These are phyloP conservation scores for Cystofilobasidium macerans DNA, from an alignment of 768 basidiomycete species.

Conservation along the genomic window DNA sequence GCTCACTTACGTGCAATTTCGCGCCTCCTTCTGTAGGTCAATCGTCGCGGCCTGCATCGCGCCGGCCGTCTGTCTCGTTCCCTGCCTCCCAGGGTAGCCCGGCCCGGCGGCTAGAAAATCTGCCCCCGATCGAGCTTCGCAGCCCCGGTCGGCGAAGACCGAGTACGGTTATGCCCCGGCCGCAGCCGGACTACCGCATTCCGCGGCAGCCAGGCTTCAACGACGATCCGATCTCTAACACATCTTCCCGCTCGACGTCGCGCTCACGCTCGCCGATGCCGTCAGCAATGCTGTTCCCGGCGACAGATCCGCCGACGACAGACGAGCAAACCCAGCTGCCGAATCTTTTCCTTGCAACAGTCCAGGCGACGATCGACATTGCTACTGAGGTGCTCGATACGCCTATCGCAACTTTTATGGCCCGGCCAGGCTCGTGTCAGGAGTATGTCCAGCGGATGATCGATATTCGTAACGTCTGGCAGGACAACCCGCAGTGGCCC, in stretches of 20 bases:
- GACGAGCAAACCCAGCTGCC: constrained; percentile 17
- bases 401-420: constrained; percentile 71
- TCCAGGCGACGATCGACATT: constrained; percentile 84
- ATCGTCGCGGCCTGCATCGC: constrained; percentile 21
- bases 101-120: constrained; percentile 25
- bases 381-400: constrained; percentile 90
- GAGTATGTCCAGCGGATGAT: constrained; percentile 82
- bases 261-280: constrained; percentile 87
- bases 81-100: constrained; percentile 14
- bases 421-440: constrained; percentile 72
- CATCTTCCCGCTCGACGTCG: constrained; percentile 78
- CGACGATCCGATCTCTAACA: constrained; percentile 25
- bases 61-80: constrained; percentile 35
- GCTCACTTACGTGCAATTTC: too few relatives aligned
- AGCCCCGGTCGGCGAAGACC: constrained; percentile 29
- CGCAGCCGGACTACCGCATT: neutral
- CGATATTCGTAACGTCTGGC: constrained; percentile 86
- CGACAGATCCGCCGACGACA: neutral
- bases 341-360: constrained; percentile 57
- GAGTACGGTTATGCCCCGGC: constrained; percentile 23
- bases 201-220: neutral
- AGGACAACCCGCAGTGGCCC: constrained; percentile 95
- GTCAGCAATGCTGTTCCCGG: constrained; percentile 52
- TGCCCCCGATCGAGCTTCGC: constrained; percentile 23
- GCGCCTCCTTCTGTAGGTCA: neutral